phyloP scores from a whole-genome alignment of 2,329 filamentous ascomycete genomes.

The Hypoxylon sp. region DNA sequence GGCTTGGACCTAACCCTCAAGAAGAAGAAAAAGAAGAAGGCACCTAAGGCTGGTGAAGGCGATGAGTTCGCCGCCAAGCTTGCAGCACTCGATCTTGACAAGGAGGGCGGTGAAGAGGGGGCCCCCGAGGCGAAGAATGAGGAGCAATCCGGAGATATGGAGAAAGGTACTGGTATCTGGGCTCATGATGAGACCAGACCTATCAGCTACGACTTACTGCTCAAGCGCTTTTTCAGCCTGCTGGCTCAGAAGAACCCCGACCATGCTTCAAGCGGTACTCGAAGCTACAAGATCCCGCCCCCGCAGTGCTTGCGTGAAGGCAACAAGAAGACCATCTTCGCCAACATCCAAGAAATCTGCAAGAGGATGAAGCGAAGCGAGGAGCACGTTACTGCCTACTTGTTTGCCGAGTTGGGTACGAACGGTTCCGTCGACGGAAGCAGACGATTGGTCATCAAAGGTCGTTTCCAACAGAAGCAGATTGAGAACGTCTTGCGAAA shows the following conservation, averaged over 20 bases:
- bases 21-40: constrained; percentile 78
- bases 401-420: constrained; percentile 96
- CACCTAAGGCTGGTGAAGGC: constrained; percentile 61
- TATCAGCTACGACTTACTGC: constrained; percentile 88
- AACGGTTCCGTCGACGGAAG: constrained; percentile 94
- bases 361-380: constrained; percentile 99
- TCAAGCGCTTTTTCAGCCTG: constrained; percentile 93
- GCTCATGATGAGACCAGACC: constrained; percentile 81
- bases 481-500: constrained; percentile 96
- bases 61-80: constrained; percentile 71
- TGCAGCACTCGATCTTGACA: constrained; percentile 73
- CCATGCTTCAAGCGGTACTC: constrained; percentile 87
- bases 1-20: constrained; percentile 81
- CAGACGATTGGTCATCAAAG: constrained; percentile 96
- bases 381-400: constrained; percentile 96
- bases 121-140: constrained; percentile 65
- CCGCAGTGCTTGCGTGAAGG: constrained; percentile 99
- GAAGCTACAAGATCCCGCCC: constrained; percentile 99
- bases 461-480: constrained; percentile 99
- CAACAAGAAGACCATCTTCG: constrained; percentile 99
- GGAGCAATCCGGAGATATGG: constrained; percentile 81
- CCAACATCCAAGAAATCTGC: constrained; percentile 98
- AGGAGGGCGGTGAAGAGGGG: constrained; percentile 70
- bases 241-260: constrained; percentile 97
- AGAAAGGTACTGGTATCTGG: constrained; percentile 92